These are phyloP conservation scores for Xylariaceae sp. DNA, from an alignment of 2,329 filamentous ascomycete species.

Conservation along the genomic window DNA sequence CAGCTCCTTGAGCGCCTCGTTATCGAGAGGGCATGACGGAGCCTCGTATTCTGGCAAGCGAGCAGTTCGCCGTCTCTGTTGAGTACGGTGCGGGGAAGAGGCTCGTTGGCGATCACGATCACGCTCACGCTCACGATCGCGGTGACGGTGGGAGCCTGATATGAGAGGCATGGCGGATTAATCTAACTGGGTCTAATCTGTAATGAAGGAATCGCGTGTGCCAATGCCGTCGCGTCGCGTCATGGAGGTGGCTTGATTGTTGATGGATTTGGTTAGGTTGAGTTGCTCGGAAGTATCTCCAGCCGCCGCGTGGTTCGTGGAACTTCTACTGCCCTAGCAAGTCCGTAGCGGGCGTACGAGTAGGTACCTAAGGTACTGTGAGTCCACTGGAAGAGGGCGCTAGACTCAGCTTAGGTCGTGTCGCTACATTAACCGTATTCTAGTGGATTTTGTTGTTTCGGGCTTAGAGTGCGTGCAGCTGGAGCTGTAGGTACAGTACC, in stretches of 20 bases:
- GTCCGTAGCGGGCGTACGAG: too few relatives aligned
- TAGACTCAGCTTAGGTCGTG: too few relatives aligned
- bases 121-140: slow-evolving; percentile 9
- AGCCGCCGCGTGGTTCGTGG: too few relatives aligned
- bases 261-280: background rate
- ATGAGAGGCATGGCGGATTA: slow-evolving; percentile 14
- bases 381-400: too few relatives aligned
- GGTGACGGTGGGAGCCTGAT: slow-evolving; percentile 14
- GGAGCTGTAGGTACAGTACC: too few relatives aligned
- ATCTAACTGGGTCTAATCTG: too few relatives aligned
- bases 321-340: too few relatives aligned
- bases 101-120: slow-evolving; percentile 10
- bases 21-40: slow-evolving; percentile 42
- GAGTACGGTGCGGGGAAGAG: slow-evolving; percentile 8
- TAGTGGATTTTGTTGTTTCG: too few relatives aligned
- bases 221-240: background rate
- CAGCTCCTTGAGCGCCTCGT: slow-evolving; percentile 36
- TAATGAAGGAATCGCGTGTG: background rate
- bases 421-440: too few relatives aligned
- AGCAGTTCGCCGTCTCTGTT: slow-evolving; percentile 18
- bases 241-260: background rate
- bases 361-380: too few relatives aligned
- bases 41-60: slow-evolving; percentile 48
- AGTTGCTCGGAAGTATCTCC: background rate
- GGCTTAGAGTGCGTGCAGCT: too few relatives aligned